A percentile compares a stretch with the other conserved stretches of the same genome.
Evolutionary conservation across 1,284 basidiomycete genomes (phyloP).

Genomic region (Xerocomus nothofagi): DNA sequence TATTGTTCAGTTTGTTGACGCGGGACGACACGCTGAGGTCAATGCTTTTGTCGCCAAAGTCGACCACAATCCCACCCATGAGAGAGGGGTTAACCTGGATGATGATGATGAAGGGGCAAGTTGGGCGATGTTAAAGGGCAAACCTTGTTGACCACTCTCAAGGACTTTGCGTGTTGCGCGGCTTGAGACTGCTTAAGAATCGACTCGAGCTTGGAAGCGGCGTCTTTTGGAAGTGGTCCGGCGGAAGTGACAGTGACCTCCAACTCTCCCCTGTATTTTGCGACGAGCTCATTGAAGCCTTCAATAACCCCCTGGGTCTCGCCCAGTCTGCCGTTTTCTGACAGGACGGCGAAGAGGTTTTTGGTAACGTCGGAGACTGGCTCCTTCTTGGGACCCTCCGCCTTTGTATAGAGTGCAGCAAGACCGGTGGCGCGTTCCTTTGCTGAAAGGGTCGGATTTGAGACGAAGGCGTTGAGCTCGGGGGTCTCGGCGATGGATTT

Average conservation of each 20-base stretch:
- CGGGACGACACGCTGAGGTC: conserved; percentile 92
- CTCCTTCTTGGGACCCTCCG: conserved; percentile 68
- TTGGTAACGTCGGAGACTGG: conserved; percentile 83
- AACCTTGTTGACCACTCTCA: conserved; percentile 90
- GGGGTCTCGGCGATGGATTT: conserved; percentile 64
- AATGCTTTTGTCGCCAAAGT: conserved; percentile 98
- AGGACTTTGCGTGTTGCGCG: conserved; percentile 79
- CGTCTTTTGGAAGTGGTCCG: conserved; percentile 70
- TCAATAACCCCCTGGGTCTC: conserved; percentile 88
- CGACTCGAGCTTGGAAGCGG: conserved; percentile 75
- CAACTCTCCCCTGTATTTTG: conserved; percentile 91
- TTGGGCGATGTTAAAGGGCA: conserved; percentile 11
- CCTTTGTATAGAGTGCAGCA: conserved; percentile 60
- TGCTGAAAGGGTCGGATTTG: conserved; percentile 86
- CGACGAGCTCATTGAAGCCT: conserved; percentile 89
- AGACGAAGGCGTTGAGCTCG: conserved; percentile 70
- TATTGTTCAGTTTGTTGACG: conserved; percentile 92
- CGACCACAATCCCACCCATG: conserved; percentile 89
- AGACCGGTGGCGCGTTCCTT: conserved; percentile 77
- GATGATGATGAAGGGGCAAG: conserved; percentile 8
- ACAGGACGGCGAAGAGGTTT: conserved; percentile 90
- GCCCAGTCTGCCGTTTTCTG: conserved; percentile 89
- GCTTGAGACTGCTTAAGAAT: conserved; percentile 83
- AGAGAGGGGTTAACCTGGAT: conserved; percentile 82
- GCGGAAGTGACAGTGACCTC: conserved; percentile 93